Percentiles rank a stretch among this genome's conserved stretches.
Evolutionary conservation across 768 basidiomycete species (phyloP).

Genomic region (Lentinula detonsa): DNA sequence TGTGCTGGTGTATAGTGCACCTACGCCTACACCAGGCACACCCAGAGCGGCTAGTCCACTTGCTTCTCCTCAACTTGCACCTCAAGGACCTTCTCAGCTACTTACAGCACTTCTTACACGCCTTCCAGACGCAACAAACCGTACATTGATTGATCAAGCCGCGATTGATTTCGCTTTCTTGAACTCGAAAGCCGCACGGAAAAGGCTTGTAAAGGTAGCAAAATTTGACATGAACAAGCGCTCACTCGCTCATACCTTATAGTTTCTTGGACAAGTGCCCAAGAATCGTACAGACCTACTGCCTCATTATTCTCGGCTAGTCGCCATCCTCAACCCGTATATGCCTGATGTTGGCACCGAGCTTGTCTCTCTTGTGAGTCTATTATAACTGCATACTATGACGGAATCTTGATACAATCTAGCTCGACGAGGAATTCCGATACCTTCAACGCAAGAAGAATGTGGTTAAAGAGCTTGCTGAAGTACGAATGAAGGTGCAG

Average conservation of each 20-base stretch:
- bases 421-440: slow-evolving; percentile 97
- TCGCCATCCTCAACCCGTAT: slow-evolving; percentile 84
- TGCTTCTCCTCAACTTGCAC: slow-evolving; percentile 63
- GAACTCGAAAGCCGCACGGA: slow-evolving; percentile 94
- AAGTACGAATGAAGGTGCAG: slow-evolving; percentile 70
- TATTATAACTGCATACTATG: not conserved
- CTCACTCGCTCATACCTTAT: slow-evolving; percentile 2
- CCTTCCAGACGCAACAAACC: slow-evolving; percentile 91
- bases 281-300: slow-evolving; percentile 87
- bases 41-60: slow-evolving; percentile 58
- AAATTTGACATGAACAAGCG: not conserved
- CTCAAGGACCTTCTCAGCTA: slow-evolving; percentile 90
- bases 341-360: slow-evolving; percentile 92
- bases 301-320: slow-evolving; percentile 87
- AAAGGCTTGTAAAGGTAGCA: slow-evolving; percentile 77
- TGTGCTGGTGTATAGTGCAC: slow-evolving; percentile 18
- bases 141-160: slow-evolving; percentile 83
- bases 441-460: slow-evolving; percentile 94
- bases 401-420: slow-evolving; percentile 4
- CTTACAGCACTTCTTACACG: slow-evolving; percentile 87
- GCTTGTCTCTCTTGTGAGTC: slow-evolving; percentile 70
- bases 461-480: slow-evolving; percentile 83
- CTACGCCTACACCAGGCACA: slow-evolving; percentile 65
- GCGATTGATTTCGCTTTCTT: slow-evolving; percentile 95
- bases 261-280: slow-evolving; percentile 81